Evolutionary conservation across 208 protist species (phyloP).

Genomic region (Herpetomonas samuelpessoai): DNA sequence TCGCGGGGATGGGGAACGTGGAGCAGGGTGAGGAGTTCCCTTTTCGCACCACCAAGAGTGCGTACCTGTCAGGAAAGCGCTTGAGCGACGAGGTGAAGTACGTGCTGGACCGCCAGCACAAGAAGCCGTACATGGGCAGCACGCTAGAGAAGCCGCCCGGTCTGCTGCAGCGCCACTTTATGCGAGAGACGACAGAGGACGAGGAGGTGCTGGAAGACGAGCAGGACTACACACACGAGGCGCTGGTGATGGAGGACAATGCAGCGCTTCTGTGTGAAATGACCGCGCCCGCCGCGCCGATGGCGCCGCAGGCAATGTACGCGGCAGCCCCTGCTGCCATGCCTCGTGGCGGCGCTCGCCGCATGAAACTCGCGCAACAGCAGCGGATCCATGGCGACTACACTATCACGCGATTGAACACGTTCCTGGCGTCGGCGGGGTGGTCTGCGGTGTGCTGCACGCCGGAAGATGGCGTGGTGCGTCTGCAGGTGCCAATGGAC

Average conservation of each 20-base stretch:
- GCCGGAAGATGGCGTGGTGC: constrained; percentile 7
- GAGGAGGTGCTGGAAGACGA: constrained; percentile 8
- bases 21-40: neutral
- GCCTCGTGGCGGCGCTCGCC: no score
- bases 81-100: constrained; percentile 16
- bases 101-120: constrained; percentile 14
- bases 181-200: constrained; percentile 12
- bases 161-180: constrained; percentile 19
- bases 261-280: no score
- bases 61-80: constrained; percentile 7
- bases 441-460: constrained; percentile 10
- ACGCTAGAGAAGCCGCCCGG: constrained; percentile 22
- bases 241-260: neutral
- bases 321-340: neutral
- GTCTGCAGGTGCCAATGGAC: constrained; percentile 5
- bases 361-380: neutral
- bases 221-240: neutral
- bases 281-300: neutral
- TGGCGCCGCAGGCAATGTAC: neutral
- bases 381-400: constrained; percentile 5
- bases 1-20: neutral
- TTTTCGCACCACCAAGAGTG: neutral
- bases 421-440: constrained; percentile 8
- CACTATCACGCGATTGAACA: constrained; percentile 7
- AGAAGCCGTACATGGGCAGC: constrained; percentile 11